Percentiles rank a stretch among this genome's conserved stretches.
Evolutionary conservation across 805 yeast genomes (phyloP).

Genomic region (Pichia exigua): DNA sequence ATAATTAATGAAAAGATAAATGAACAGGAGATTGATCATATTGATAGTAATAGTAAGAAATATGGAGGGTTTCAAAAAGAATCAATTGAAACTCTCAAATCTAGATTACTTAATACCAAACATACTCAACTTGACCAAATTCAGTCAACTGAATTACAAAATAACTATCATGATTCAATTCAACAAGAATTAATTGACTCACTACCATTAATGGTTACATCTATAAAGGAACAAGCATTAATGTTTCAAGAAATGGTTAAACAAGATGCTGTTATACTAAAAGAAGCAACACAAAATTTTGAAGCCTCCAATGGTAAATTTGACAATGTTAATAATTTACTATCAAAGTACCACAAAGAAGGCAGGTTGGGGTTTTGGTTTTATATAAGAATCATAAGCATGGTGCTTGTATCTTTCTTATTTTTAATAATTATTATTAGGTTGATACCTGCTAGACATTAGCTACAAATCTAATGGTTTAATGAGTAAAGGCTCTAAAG

Average conservation of each 20-base stretch:
- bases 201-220: constrained; percentile 25
- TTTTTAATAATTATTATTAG: constrained; percentile 23
- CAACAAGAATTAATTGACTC: constrained; percentile 28
- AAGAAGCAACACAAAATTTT: constrained; percentile 28
- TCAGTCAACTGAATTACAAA: constrained; percentile 19
- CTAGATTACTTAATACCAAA: constrained; percentile 22
- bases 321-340: constrained; percentile 20
- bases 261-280: constrained; percentile 27
- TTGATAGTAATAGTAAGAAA: neutral
- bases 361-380: constrained; percentile 29
- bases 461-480: constrained; percentile 15
- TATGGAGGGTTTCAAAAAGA: constrained; percentile 13
- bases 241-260: constrained; percentile 27
- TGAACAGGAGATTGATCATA: neutral
- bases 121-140: constrained; percentile 23
- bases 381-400: constrained; percentile 22
- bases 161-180: constrained; percentile 25
- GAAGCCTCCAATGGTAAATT: constrained; percentile 26
- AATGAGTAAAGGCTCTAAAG: constrained; percentile 19
- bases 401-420: constrained; percentile 20
- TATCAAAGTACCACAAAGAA: constrained; percentile 26
- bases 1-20: neutral
- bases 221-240: constrained; percentile 25
- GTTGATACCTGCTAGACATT: constrained; percentile 31
- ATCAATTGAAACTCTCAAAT: constrained; percentile 22